Base-by-base conservation (phyloP, 352 stramenopile species). In the Aphanomyces invadans region DNA sequence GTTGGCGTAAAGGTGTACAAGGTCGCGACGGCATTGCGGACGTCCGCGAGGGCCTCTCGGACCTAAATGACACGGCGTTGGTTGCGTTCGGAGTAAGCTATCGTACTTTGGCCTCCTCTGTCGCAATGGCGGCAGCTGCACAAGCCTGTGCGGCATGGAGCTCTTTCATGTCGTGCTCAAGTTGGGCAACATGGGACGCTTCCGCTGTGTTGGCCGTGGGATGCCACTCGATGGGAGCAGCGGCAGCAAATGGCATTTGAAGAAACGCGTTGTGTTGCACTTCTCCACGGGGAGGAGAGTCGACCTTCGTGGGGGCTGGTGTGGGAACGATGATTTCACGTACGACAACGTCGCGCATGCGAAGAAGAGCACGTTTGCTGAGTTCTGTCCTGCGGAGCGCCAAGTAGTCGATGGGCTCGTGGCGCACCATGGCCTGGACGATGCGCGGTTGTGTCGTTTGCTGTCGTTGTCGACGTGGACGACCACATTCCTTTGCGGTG, bases 1-100 rank as follows among this genome's bases (percentile, higher is more conserved):
- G 86, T 67, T 19, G 81, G 81, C 12, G 76, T 81, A 62, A 87
- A 86, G 45, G 77, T 87, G 74, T 82, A 77, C 67, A 81, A 66
- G 62, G 77, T 72, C 32, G 74, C 74, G 28, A 83, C 72, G 46
- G 71, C 56, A 19, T 15, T 42, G 33, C 80, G 73, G 10, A 89
- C 72, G 9, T 71, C 71, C 4, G 70, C 70, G 52, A 89, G 71
- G 3, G 84, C 44, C 0, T 70, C 25, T 21, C 81, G 71, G 15
- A 89, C 59, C 25, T 78, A 19, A n/a, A 32, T 42, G 36, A 7
- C 15, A n/a, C n/a, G n/a, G n/a, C n/a, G n/a, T n/a, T n/a, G n/a
- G n/a, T n/a, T n/a, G n/a, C n/a, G n/a, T n/a, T n/a, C n/a, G n/a
- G n/a, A n/a, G n/a, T n/a, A n/a, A n/a, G n/a, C n/a, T n/a, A n/a